phyloP scores from a whole-genome alignment of 1,284 basidiomycete species.

The Porodaedalea pini region DNA sequence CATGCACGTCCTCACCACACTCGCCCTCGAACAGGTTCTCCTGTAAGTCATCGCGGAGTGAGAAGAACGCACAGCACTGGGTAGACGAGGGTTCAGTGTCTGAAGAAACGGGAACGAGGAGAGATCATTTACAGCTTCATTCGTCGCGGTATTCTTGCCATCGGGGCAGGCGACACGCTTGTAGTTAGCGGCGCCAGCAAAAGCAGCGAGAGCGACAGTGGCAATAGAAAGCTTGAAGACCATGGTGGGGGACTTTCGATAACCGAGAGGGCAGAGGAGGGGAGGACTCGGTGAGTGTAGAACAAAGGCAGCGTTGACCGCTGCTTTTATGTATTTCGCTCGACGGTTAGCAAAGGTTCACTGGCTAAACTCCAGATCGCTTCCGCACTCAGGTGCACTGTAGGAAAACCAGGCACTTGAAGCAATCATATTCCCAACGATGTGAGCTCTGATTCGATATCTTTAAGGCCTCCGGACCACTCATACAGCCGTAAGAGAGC shows the following conservation, averaged over 20 bases:
- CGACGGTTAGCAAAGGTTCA: background rate
- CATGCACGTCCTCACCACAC: constrained; percentile 25
- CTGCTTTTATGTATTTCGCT: background rate
- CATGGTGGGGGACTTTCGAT: constrained; percentile 4
- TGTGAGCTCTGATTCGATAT: background rate
- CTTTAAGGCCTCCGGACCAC: background rate
- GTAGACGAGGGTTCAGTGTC: background rate
- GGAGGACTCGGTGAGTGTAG: constrained; percentile 9
- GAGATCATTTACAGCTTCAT: constrained; percentile 16
- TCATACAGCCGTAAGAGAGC: background rate
- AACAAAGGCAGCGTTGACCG: background rate
- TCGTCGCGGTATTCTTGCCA: constrained; percentile 19
- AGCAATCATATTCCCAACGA: background rate
- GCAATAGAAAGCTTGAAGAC: constrained; percentile 15
- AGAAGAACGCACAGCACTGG: constrained; percentile 25
- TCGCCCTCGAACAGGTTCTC: constrained; percentile 21
- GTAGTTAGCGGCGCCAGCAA: constrained; percentile 10
- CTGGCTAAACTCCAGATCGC: background rate
- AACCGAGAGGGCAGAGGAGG: background rate
- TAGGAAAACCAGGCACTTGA: background rate
- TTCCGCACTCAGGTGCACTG: background rate
- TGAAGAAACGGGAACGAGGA: background rate
- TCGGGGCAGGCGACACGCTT: constrained; percentile 23
- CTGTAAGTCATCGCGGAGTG: constrained; percentile 25
- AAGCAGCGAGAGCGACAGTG: constrained; percentile 8